A percentile compares a stretch with the other conserved stretches of the same genome.
Evolutionary conservation across 768 basidiomycete genomes (phyloP).

Genomic region (Rhizopogon rudus): DNA sequence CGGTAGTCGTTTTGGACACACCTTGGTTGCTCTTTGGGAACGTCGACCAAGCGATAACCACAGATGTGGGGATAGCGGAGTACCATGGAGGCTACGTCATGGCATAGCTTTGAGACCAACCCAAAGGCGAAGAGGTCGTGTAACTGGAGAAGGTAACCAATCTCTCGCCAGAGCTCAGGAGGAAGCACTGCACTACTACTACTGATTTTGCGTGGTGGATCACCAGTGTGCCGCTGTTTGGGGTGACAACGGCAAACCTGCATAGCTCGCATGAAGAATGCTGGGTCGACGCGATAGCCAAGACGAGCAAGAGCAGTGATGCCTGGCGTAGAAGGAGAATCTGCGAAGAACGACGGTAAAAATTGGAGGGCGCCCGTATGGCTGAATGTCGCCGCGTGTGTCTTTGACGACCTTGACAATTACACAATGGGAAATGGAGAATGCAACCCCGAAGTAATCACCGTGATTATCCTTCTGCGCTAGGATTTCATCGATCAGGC

Average conservation of each 20-base stretch:
- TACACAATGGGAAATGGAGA: not conserved
- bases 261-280: not conserved
- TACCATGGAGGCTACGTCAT: not conserved
- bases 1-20: no score
- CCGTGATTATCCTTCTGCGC: not conserved
- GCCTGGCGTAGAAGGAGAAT: not conserved
- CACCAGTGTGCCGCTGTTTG: no score
- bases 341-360: not conserved
- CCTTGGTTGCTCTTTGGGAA: not conserved
- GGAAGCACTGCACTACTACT: not conserved
- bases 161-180: not conserved
- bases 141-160: not conserved
- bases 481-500: not conserved
- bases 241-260: no score
- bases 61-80: not conserved
- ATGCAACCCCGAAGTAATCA: not conserved
- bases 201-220: not conserved
- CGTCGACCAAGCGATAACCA: not conserved
- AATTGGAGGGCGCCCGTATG: not conserved
- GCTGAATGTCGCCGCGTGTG: not conserved
- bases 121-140: not conserved
- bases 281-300: conserved; percentile 1
- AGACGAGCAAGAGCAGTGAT: conserved; percentile 3
- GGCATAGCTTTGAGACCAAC: not conserved
- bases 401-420: not conserved